Base-by-base conservation (phyloP, 1,284 basidiomycete genomes). In the Thelephora terrestris region DNA sequence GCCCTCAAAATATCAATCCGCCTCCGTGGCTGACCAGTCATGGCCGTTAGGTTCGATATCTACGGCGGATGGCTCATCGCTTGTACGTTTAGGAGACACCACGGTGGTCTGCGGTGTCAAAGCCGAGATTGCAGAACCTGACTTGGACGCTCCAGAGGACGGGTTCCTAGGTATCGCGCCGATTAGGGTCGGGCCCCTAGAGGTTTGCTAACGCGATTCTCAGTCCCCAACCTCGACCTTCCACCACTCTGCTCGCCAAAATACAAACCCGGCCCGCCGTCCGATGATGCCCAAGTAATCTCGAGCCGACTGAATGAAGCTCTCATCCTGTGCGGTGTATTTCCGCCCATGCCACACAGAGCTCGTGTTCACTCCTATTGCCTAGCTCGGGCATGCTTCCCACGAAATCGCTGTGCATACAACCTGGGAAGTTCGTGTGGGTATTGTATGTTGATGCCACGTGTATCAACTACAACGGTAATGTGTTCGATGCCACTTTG, bases 381-480 rank as follows among this genome's bases (percentile, higher is more conserved):
- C 32, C n/a, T 50, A 93, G 91, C 21, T 83, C 89, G 4, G 72
- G 73, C 18, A 65, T 85, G 4, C 53, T 99, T 0, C 70, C 86
- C 0, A 73, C 82, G 1, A 63, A 73, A 0, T 78, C 81, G 1
- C 75, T 99, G 1, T 85, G 84, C 58, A 96, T 99, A 47, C 73
- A 85, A 17, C 76, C 79, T 0, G 82, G 80, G 3, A 88, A 85
- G 63, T 75, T 90, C 0, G 92, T 75, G 0, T 99, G 93, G 92
- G 84, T 85, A 21, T 71, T 99, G 16, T 97, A 97, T 64, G 75
- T 98, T 54, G 95, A 99, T 55, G 80, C 91, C 25, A 89, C 86
- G 4, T 97, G 93, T 65, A 87, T 99, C 58, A 97, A 95, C 67
- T 95, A 93, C 58, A 94, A 99, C 63, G 95, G 95, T 7, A 97